These are phyloP conservation scores for Darksidea phi DNA, from an alignment of 495 filamentous ascomycete species.

Conservation along the genomic window DNA sequence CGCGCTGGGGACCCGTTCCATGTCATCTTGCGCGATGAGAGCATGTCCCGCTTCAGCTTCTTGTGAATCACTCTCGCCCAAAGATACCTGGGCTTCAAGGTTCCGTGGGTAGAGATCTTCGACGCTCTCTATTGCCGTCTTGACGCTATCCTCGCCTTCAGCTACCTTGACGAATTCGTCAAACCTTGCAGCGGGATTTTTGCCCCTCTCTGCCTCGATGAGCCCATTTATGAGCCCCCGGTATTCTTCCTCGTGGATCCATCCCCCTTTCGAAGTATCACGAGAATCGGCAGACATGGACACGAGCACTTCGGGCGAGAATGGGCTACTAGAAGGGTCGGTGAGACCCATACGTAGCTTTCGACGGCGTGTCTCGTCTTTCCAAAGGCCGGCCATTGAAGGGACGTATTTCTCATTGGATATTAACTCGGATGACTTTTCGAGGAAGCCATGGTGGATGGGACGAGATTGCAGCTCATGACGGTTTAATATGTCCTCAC, in stretches of 20 bases:
- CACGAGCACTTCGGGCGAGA: slow-evolving; percentile 73
- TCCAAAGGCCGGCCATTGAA: slow-evolving; percentile 93
- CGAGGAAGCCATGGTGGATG: slow-evolving; percentile 85
- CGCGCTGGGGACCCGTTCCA: not conserved
- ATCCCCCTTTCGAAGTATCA: slow-evolving; percentile 64
- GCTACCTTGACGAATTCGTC: slow-evolving; percentile 58
- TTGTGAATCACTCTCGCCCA: not conserved
- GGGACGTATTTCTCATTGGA: slow-evolving; percentile 77
- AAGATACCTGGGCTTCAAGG: slow-evolving; percentile 37
- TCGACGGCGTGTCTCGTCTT: slow-evolving; percentile 79
- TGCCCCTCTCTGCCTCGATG: slow-evolving; percentile 59
- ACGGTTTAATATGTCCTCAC: slow-evolving; percentile 85
- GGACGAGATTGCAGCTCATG: slow-evolving; percentile 65
- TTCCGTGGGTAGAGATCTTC: slow-evolving; percentile 80
- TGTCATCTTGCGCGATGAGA: not conserved
- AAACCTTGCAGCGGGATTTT: slow-evolving; percentile 57
- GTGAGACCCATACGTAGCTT: slow-evolving; percentile 64
- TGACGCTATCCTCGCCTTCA: slow-evolving; percentile 58
- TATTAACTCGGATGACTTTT: slow-evolving; percentile 62
- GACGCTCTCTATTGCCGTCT: slow-evolving; percentile 76
- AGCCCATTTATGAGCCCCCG: slow-evolving; percentile 60
- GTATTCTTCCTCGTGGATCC: slow-evolving; percentile 91
- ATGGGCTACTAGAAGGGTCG: slow-evolving; percentile 67
- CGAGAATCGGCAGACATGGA: slow-evolving; percentile 83
- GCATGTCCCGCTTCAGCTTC: not conserved